Evolutionary conservation across 352 stramenopile genomes (phyloP), one percentile per base, ranked within the genome.

Genomic region (Labyrinthula sp.): DNA sequence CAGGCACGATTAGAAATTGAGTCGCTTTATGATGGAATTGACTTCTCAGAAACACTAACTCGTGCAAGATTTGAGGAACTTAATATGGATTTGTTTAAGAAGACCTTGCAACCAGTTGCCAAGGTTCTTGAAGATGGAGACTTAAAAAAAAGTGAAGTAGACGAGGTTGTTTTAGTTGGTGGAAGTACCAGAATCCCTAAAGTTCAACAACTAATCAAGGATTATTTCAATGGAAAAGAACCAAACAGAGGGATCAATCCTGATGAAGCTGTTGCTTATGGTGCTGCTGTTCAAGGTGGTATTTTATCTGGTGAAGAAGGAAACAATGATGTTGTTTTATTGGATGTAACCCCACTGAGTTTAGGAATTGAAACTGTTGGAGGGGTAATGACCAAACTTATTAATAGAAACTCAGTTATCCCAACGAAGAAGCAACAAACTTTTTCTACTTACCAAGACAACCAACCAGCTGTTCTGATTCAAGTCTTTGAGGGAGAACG

Each of bases 361-460:
- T 79, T 92, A 45, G 90, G 90, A 71, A 95, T 97, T 73, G 85
- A 95, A 65, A 95, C 84, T 29, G 83, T 92, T 27, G 85, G 85
- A 56, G 85, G 87, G 58, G 82, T 95, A 45, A 97, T 97, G 86
- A 97, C 84, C 45, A 93, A 93, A 65, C 68, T 99, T 2, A 95
- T 99, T 65, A 92, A 89, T 66, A 71, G 84, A 56, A 93, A 93
- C 69, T 95, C 82, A 20, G 81, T 84, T 30, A 93, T 97, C 55
- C 87, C 87, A 10, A 92, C 81, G 48, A 95, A 95, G 73, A 96
- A 95, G 71, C 83, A 76, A 45, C 82, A 95, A 73, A 92, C 75
- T 26, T 99, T 97, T 69, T 94, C 81, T 40, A 99, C 90, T 10
- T 90, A 94, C 69, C 71, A 90, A 59, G 89, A 99, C 69, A 95